Evolutionary conservation across 306 rosid species (phyloP), one percentile per base, ranked within the genome.

Genomic region (Cyclanthera cordifolia): DNA sequence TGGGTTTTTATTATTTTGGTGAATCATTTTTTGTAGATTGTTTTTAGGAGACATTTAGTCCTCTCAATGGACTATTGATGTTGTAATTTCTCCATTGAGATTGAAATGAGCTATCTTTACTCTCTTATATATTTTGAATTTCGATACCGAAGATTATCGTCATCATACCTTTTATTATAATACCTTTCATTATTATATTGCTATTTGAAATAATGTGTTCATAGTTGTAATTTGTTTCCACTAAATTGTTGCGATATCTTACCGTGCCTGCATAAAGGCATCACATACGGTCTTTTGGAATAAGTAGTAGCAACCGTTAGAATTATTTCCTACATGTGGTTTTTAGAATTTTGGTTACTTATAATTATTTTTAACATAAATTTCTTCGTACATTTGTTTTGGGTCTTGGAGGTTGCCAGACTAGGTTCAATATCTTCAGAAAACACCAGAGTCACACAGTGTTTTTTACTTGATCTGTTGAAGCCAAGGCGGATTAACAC

Each of bases 391-490:
- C 53, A 45, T 45, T 45, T 43, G 28, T 65, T 41, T 64, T 65
- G 28, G 52, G 43, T 65, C 70, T 45, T 65, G 70, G 53, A 65
- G 45, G 45, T 65, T 20, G 37, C 53, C 70, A 65, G 70, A 34
- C 49, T 65, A 53, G 20, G 21, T 39, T 64, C 52, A 43, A 41
- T 41, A 41, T 43, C n/a, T n/a, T 43, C 34, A 41, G 69, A 64
- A 64, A 20, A 52, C 37, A 5, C 39, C 70, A 15, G 39, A 15
- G n/a, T n/a, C n/a, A n/a, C n/a, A n/a, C n/a, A n/a, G 32, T 41
- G 46, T 19, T 64, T 41, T 6, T 65, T 23, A 41, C 21, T 46
- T 45, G 70, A 66, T 14, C 70, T 24, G 6, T 46, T 66, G 54
- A 46, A 39, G 69, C 69, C 23, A 21, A 64, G 52, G 69, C 2